Base-by-base conservation (phyloP, 345 rosid species). In the Eutrema heterophyllum region DNA sequence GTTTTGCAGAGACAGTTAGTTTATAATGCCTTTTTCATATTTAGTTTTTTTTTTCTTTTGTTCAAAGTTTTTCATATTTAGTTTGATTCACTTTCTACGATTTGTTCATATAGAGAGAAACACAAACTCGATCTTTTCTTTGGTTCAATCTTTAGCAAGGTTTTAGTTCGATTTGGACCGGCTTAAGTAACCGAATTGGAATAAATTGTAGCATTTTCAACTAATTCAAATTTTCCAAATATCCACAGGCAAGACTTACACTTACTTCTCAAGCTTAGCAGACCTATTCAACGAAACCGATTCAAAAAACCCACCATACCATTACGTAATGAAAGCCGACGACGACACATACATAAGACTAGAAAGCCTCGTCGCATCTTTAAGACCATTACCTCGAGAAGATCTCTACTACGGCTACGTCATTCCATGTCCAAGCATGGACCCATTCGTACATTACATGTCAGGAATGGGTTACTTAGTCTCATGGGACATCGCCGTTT, bases 361-460 rank as follows among this genome's bases (percentile, higher is more conserved):
- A 35, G 83, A 81, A 9, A 85, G 74, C 18, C 64, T 90, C 8
- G 90, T 81, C 29, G 83, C 83, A 26, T 89, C 97, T 1, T 48
- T 93, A 71, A 79, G 59, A 78, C 90, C 93, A 30, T 66, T 93
- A 73, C 85, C 97, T 0, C 85, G 92, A 56, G 83, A 86, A 46
- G 98, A 93, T 75, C 74, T 93, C 75, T 90, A 93, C 73, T 90
- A 89, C 46, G 97, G 98, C 0, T 93, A 86, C 11, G 92, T 87
- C 2, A 90, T 93, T 68, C 97, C 96, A 16, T 93, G 97, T 75
- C 81, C 71, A 6, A 89, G 96, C 77, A 87, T 86, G 93, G 97
- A 93, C 64, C 97, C 98, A 9, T 93, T 91, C 63, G 84, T 79
- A n/a, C 86, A 81, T 67, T 93, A 93, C 84, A 93, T 91, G 94